A percentile compares a stretch with the other conserved stretches of the same genome.
These are phyloP conservation scores for Kwoniella botswanensis DNA, from an alignment of 768 basidiomycete species.

Conservation along the genomic window DNA sequence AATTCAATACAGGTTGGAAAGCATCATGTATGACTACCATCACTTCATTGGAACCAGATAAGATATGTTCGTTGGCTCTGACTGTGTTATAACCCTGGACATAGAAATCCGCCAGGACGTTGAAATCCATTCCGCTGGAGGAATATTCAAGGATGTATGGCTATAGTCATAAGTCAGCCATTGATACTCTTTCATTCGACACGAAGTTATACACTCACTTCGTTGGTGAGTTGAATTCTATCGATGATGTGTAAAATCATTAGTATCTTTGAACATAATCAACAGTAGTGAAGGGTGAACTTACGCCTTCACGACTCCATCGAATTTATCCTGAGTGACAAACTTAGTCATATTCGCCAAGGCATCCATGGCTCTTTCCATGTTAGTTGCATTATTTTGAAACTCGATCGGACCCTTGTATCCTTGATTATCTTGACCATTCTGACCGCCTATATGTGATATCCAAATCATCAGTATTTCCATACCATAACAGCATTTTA, in stretches of 20 bases:
- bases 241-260: too few species aligned
- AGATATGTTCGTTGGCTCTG: slow-evolving; percentile 37
- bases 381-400: slow-evolving; percentile 38
- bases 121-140: slow-evolving; percentile 42
- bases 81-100: slow-evolving; percentile 44
- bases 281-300: slow-evolving; percentile 3
- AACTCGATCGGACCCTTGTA: slow-evolving; percentile 33
- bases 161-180: slow-evolving; percentile 9
- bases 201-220: slow-evolving; percentile 13
- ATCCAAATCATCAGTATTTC: too few species aligned
- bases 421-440: slow-evolving; percentile 50
- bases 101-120: slow-evolving; percentile 40
- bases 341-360: slow-evolving; percentile 44
- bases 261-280: too few species aligned
- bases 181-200: background rate
- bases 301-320: slow-evolving; percentile 50
- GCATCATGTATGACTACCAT: slow-evolving; percentile 54
- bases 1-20: slow-evolving; percentile 48
- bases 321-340: slow-evolving; percentile 43
- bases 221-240: slow-evolving; percentile 43
- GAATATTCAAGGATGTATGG: slow-evolving; percentile 48
- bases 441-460: slow-evolving; percentile 24
- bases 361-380: slow-evolving; percentile 45
- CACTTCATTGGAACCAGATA: slow-evolving; percentile 34
- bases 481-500: too few species aligned